Evolutionary conservation across 2,329 filamentous ascomycete species (phyloP), one percentile per base, ranked within the genome.

Genomic region (Monosporascus ibericus): DNA sequence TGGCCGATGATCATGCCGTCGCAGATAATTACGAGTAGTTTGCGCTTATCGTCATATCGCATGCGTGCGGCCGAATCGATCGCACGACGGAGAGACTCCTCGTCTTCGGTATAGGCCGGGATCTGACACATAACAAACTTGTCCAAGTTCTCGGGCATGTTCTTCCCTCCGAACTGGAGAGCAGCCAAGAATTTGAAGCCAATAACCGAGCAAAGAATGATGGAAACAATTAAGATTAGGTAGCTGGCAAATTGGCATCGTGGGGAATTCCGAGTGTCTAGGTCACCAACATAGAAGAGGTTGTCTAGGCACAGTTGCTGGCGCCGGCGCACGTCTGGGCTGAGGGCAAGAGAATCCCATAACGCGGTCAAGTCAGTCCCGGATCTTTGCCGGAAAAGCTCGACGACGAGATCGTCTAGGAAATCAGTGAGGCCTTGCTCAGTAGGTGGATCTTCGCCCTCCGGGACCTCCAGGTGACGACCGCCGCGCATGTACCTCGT

Each of bases 1-100:
- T 96, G 92, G 64, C 94, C 94, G 60, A 99, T 95, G 76, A 99
- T 99, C 92, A 99, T 97, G 72, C 94, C 94, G 66, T 99, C 94
- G 65, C 94, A 99, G 58, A 99, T 79, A 56, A 99, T 80, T 59
- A 96, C 84, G 25, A 99, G 77, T 14, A 99, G 80, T 76, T 99
- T 99, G 65, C 94, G 90, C 76, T 99, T 99, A 68, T 99, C 92
- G 65, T 99, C 94, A 67, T 99, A 99, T 60, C 85, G 86, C 91
- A 96, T 96, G 55, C 91, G 82, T 27, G 94, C 92, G 54, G 90
- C 88, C 0, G 94, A 99, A 69, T 99, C 94, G 63, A 99, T 96
- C 54, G 94, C 94, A 77, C 92, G 92, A 51, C 94, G 90, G 25
- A 99, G 79, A 37, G 92, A 97, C 1, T 99, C 95, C 70, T 99